A percentile compares a stretch with the other conserved stretches of the same genome.
phyloP scores from a whole-genome alignment of 2,329 filamentous ascomycete species.

The Stachybotrys echinatus region DNA sequence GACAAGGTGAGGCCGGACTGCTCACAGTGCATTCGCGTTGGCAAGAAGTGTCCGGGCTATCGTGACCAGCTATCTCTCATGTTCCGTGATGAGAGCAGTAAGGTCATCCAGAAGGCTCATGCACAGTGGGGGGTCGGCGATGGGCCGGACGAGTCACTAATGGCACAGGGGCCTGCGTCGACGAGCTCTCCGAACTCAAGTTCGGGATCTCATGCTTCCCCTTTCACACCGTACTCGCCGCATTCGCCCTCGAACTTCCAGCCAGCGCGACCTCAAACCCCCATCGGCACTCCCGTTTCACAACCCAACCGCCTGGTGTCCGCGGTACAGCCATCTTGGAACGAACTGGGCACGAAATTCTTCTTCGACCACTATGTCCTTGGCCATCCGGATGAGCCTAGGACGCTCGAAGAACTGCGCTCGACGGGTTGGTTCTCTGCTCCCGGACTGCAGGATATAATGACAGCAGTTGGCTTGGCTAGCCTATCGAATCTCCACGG shows the following conservation, averaged over 20 bases:
- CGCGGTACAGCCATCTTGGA: slow-evolving; percentile 34
- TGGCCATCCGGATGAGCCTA: slow-evolving; percentile 45
- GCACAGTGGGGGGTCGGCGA: slow-evolving; percentile 40
- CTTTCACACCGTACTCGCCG: slow-evolving; percentile 5
- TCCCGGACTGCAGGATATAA: slow-evolving; percentile 38
- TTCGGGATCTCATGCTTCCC: slow-evolving; percentile 10
- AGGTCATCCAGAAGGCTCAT: slow-evolving; percentile 55
- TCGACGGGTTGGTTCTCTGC: slow-evolving; percentile 30
- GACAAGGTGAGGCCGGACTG: slow-evolving; percentile 57
- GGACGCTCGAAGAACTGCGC: slow-evolving; percentile 28
- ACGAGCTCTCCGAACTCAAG: slow-evolving; percentile 10
- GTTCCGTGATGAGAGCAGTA: slow-evolving; percentile 61
- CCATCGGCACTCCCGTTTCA: slow-evolving; percentile 4
- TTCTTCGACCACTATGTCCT: slow-evolving; percentile 46
- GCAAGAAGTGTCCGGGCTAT: slow-evolving; percentile 58
- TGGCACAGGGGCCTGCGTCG: slow-evolving; percentile 11
- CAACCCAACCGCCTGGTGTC: not conserved
- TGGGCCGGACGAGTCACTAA: slow-evolving; percentile 16
- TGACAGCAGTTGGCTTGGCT: slow-evolving; percentile 53
- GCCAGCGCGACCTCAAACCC: slow-evolving; percentile 6
- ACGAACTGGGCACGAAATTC: slow-evolving; percentile 45
- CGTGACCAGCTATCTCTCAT: slow-evolving; percentile 59
- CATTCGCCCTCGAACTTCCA: slow-evolving; percentile 12
- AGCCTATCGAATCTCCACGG: slow-evolving; percentile 50
- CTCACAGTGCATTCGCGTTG: slow-evolving; percentile 56